Percentiles rank a stretch among this genome's conserved stretches.
Conservation (phyloP, 768 basidiomycete species). For the Agrocybe chaxingu region DNA sequence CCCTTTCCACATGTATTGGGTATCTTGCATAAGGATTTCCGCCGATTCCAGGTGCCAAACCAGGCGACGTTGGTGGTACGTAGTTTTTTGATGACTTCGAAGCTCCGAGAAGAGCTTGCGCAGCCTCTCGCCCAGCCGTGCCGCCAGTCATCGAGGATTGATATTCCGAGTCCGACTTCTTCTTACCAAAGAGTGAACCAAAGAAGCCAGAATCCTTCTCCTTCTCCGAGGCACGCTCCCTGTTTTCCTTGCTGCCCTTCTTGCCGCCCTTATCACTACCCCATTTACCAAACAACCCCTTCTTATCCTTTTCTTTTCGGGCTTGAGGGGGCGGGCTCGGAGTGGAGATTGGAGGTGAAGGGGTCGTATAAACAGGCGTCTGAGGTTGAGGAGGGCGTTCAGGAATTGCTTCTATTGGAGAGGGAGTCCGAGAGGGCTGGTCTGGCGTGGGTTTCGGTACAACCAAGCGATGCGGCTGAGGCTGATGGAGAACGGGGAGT, state of each 20-base stretch:
- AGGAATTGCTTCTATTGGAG: conserved; percentile 39
- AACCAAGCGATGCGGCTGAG: conserved; percentile 57
- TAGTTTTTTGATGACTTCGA: conserved; percentile 76
- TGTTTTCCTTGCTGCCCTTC: conserved; percentile 41
- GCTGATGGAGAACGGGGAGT: conserved; percentile 57
- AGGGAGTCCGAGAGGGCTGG: conserved; percentile 54
- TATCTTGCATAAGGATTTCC: conserved; percentile 70
- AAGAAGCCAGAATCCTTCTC: conserved; percentile 87
- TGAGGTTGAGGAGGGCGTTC: conserved; percentile 21
- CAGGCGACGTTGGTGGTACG: conserved; percentile 61
- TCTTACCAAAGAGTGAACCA: conserved; percentile 89
- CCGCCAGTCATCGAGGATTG: conserved; percentile 32
- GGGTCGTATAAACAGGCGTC: conserved; percentile 25
- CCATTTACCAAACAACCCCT: conserved; percentile 64
- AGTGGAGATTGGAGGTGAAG: conserved; percentile 23
- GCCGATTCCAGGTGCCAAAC: conserved; percentile 35
- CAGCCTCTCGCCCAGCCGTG: conserved; percentile 77
- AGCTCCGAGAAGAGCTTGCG: conserved; percentile 80
- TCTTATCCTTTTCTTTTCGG: conserved; percentile 70
- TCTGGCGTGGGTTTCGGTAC: conserved; percentile 37
- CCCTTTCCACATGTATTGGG: conserved; percentile 97
- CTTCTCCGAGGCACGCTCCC: conserved; percentile 49
- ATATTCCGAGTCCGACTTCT: conserved; percentile 65
- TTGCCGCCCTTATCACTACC: conserved; percentile 63
- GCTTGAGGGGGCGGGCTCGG: conserved; percentile 40